phyloP scores from a whole-genome alignment of 148 eudicot genomes.

The Silene latifolia region DNA sequence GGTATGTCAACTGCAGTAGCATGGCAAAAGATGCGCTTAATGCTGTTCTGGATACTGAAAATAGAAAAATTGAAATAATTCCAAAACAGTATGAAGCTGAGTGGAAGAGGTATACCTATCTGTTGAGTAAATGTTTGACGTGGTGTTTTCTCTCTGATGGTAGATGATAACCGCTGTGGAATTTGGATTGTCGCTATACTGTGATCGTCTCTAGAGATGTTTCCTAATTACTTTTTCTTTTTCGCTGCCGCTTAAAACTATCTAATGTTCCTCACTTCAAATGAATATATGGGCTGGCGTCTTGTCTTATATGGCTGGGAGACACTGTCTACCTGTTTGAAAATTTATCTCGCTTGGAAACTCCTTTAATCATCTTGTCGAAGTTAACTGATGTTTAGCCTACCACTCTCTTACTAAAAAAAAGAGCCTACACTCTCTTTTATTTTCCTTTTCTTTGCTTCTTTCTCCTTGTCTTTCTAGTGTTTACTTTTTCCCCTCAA shows the following conservation, averaged over 20 bases:
- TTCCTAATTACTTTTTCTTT: background rate
- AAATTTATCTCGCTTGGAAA: background rate
- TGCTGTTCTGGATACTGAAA: conserved; percentile 58
- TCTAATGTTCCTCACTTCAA: background rate
- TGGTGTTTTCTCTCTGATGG: background rate
- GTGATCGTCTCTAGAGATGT: background rate
- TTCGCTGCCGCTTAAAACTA: too few species aligned
- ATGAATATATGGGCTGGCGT: background rate
- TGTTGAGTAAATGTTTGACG: background rate
- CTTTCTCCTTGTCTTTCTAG: background rate
- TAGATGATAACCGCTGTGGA: background rate
- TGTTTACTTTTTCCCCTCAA: background rate
- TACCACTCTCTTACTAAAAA: too few species aligned
- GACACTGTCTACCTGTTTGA: background rate
- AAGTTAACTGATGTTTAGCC: background rate
- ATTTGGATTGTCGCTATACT: background rate
- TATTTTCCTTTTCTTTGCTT: background rate
- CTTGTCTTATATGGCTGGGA: background rate
- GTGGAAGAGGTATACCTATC: conserved; percentile 69
- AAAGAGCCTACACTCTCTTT: too few species aligned
- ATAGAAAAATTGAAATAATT: conserved; percentile 67
- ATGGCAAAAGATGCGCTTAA: conserved; percentile 88
- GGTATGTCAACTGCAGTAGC: conserved; percentile 79
- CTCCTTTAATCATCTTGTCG: background rate
- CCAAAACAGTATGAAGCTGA: conserved; percentile 90